Percentiles rank a stretch among this genome's conserved stretches.
phyloP scores from a whole-genome alignment of 176 grass and related monocot genomes.

The Carex cristatella region DNA sequence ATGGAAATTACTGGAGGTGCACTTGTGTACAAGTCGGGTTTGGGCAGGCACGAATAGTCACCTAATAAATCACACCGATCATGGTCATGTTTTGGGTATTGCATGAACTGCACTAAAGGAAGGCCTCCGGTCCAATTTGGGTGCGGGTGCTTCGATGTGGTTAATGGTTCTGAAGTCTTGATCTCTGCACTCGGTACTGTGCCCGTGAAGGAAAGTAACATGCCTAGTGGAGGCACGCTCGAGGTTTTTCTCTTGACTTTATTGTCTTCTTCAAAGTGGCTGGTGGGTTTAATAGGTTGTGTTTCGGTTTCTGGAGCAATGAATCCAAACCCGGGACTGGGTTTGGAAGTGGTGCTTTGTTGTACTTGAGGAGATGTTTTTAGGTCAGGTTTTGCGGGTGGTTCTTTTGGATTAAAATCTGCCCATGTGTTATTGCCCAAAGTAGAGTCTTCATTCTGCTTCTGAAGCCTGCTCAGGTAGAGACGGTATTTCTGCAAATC shows the following conservation, averaged over 20 bases:
- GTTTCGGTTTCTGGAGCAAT: constrained; percentile 35
- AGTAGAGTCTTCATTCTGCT: constrained; percentile 72
- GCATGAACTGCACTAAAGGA: constrained; percentile 69
- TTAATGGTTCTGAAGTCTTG: constrained; percentile 48
- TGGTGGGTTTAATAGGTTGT: constrained; percentile 35
- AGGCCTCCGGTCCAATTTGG: constrained; percentile 37
- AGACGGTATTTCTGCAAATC: constrained; percentile 95
- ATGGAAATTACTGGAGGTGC: constrained; percentile 44
- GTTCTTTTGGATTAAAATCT: constrained; percentile 50
- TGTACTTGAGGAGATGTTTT: constrained; percentile 44
- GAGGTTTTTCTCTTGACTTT: constrained; percentile 27
- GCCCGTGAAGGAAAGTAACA: constrained; percentile 59
- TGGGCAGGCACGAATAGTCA: constrained; percentile 77
- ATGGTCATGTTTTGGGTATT: constrained; percentile 75
- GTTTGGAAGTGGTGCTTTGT: constrained; percentile 28
- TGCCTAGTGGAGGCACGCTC: constrained; percentile 36
- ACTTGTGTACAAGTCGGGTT: constrained; percentile 38
- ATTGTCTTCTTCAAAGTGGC: constrained; percentile 34
- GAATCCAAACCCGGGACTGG: constrained; percentile 5
- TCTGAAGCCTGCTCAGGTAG: constrained; percentile 93
- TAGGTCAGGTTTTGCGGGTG: constrained; percentile 42
- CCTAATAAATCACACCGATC: constrained; percentile 58
- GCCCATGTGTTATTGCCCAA: constrained; percentile 33
- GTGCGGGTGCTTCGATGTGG: constrained; percentile 42
- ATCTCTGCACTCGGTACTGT: constrained; percentile 41